These are phyloP conservation scores for Fraxinus latifolia DNA, from an alignment of 305 asterid genomes.

Conservation along the genomic window DNA sequence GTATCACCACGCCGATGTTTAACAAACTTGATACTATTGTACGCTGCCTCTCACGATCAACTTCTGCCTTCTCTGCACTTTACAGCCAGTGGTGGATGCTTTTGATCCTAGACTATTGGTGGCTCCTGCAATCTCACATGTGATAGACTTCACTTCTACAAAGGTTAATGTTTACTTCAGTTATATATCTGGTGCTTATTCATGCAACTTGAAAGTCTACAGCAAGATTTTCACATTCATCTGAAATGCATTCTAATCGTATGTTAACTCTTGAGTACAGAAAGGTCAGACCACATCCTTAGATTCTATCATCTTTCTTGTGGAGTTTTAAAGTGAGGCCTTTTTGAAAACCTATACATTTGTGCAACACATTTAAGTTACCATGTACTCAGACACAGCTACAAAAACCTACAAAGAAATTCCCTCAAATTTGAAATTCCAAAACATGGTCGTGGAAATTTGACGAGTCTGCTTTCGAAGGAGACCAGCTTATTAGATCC, in stretches of 20 bases:
- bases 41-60: neutral
- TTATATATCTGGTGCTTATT: neutral
- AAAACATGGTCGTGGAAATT: neutral
- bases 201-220: neutral
- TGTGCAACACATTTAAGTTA: neutral
- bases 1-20: neutral
- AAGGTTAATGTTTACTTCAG: slow-evolving; percentile 50
- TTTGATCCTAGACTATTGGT: slow-evolving; percentile 92
- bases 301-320: neutral
- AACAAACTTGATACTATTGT: neutral
- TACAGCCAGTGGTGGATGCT: slow-evolving; percentile 99
- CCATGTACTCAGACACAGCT: neutral
- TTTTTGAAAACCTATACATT: neutral
- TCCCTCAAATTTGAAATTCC: neutral
- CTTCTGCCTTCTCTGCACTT: slow-evolving; percentile 21
- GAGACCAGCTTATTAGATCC: neutral
- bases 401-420: neutral
- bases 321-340: neutral
- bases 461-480: neutral
- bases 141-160: slow-evolving; percentile 72
- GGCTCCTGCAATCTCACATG: slow-evolving; percentile 85
- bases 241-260: neutral
- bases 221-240: neutral
- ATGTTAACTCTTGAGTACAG: neutral
- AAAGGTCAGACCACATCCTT: neutral